phyloP scores from a whole-genome alignment of 2,329 filamentous ascomycete genomes.

The Rosellinia necatrix region DNA sequence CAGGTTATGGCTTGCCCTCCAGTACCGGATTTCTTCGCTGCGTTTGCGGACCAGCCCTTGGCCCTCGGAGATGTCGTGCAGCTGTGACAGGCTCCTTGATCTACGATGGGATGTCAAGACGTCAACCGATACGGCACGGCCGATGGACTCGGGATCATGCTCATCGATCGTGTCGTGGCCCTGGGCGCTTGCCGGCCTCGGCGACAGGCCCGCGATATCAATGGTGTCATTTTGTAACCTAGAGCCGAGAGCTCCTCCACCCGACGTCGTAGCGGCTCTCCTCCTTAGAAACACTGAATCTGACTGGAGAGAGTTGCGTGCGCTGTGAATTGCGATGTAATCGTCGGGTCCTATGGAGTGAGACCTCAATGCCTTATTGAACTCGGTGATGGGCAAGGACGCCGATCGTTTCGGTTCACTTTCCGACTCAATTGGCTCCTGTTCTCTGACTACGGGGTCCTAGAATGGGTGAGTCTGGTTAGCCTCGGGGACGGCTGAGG shows the following conservation, averaged over 20 bases:
- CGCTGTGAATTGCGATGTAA: constrained; percentile 57
- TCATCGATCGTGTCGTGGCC: constrained; percentile 49
- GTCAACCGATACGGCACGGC: constrained; percentile 65
- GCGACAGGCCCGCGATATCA: constrained; percentile 60
- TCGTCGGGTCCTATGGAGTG: constrained; percentile 64
- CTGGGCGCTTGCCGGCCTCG: constrained; percentile 65
- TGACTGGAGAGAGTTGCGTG: constrained; percentile 57
- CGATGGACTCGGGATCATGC: constrained; percentile 59
- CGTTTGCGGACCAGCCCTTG: constrained; percentile 51
- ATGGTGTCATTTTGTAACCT: constrained; percentile 46
- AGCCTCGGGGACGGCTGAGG: too few relatives aligned
- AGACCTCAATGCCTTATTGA: constrained; percentile 63
- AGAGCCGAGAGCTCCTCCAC: constrained; percentile 46
- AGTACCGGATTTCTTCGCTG: constrained; percentile 68
- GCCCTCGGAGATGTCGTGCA: constrained; percentile 48
- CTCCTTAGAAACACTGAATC: constrained; percentile 47
- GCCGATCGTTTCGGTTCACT: constrained; percentile 58
- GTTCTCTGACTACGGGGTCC: constrained; percentile 47
- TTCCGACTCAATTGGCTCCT: constrained; percentile 37
- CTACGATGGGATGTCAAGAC: constrained; percentile 54
- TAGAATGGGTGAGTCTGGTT: constrained; percentile 31
- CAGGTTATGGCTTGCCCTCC: constrained; percentile 64
- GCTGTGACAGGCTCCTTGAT: constrained; percentile 63
- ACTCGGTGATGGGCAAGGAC: constrained; percentile 65
- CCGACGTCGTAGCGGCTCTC: constrained; percentile 50